Evolutionary conservation across 192 early-diverging fungal genomes (phyloP).

Genomic region (Entomortierella chlamydospora): DNA sequence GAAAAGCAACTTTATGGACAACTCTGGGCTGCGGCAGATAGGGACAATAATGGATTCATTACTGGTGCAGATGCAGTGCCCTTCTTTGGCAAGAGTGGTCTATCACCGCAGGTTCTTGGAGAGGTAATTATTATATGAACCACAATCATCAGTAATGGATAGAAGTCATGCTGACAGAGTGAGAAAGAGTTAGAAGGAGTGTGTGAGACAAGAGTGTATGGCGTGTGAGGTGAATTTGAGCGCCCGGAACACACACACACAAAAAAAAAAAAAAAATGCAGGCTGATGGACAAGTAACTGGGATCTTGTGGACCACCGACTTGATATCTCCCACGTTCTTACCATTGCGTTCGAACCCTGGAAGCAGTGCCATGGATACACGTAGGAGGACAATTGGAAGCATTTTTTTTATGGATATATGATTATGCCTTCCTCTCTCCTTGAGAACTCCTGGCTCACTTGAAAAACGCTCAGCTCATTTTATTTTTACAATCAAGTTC

Average conservation of each 20-base stretch:
- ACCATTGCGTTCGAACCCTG: too few relatives aligned
- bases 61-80: constrained; percentile 76
- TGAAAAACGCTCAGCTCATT: background rate
- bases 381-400: too few relatives aligned
- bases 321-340: too few relatives aligned
- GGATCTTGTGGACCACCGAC: too few relatives aligned
- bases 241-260: too few relatives aligned
- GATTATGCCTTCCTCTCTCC: too few relatives aligned
- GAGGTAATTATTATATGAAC: constrained; percentile 55
- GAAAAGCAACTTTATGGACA: constrained; percentile 73
- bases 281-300: too few relatives aligned
- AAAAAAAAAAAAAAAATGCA: too few relatives aligned
- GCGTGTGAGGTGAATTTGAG: too few relatives aligned
- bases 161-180: background rate
- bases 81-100: constrained; percentile 79
- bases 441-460: too few relatives aligned
- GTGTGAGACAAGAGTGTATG: background rate
- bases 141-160: background rate
- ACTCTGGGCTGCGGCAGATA: constrained; percentile 71
- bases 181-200: background rate
- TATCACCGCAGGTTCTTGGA: constrained; percentile 69
- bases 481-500: background rate
- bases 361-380: too few relatives aligned
- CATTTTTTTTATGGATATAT: too few relatives aligned
- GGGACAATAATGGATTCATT: constrained; percentile 70